These are phyloP conservation scores for Alternaria consortialis DNA, from an alignment of 2,329 filamentous ascomycete species.

Conservation along the genomic window DNA sequence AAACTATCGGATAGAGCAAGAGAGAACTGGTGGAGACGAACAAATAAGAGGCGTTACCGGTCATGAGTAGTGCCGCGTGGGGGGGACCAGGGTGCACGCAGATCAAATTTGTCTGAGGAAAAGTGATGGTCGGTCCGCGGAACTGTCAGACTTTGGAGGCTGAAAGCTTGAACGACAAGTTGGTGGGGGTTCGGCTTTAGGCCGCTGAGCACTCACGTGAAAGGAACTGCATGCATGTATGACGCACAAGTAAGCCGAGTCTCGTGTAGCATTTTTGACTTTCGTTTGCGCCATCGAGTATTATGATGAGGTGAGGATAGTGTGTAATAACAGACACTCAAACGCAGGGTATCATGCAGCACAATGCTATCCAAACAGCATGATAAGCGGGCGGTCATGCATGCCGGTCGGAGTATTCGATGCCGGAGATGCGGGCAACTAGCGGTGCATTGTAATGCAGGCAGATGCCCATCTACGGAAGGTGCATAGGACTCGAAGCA, in stretches of 20 bases:
- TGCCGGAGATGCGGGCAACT: not conserved
- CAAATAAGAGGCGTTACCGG: slow-evolving; percentile 3
- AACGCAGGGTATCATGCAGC: not conserved
- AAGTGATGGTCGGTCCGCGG: slow-evolving; percentile 3
- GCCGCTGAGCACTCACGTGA: slow-evolving; percentile 9
- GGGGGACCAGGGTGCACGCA: slow-evolving; percentile 5
- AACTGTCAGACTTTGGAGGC: not conserved
- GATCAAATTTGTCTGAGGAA: not conserved
- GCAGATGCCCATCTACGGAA: not conserved
- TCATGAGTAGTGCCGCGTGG: not conserved
- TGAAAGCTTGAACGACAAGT: not conserved
- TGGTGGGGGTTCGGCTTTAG: not conserved
- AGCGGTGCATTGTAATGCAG: not conserved
- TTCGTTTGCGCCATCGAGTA: not conserved
- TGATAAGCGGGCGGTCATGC: not conserved
- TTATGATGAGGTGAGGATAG: not conserved
- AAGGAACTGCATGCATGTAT: not conserved
- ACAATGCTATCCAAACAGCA: not conserved
- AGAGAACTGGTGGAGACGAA: not conserved
- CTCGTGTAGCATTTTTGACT: not conserved
- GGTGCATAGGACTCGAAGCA: not conserved
- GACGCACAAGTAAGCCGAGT: not conserved
- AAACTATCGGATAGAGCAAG: not conserved
- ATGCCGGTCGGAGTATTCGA: slow-evolving; percentile 3
- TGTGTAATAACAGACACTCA: not conserved